These are phyloP conservation scores for Anethum foeniculum DNA, from an alignment of 140 eudicot species.

Conservation along the genomic window DNA sequence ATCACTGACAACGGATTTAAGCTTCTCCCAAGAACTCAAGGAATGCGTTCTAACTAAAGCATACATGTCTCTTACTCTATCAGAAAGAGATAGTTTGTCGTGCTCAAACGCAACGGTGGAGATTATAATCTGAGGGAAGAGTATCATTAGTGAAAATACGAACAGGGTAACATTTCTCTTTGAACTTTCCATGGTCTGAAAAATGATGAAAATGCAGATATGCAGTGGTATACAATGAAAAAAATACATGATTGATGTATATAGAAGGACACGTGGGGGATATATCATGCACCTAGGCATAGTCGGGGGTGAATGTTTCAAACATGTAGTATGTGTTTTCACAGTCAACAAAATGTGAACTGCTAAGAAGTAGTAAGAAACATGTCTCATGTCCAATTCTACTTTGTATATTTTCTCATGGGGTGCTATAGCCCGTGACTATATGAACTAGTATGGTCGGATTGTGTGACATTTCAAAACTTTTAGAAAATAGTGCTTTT, in stretches of 20 bases:
- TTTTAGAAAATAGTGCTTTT: no score
- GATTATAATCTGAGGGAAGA: constrained; percentile 10
- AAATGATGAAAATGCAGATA: not conserved
- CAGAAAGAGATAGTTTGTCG: not conserved
- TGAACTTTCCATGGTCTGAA: not conserved
- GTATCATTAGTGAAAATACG: not conserved
- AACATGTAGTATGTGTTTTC: no score
- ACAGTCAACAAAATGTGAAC: no score
- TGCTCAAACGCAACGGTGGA: constrained; percentile 5
- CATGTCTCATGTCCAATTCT: no score
- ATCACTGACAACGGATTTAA: not conserved
- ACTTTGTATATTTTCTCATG: no score
- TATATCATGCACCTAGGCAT: not conserved
- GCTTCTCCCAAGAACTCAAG: not conserved
- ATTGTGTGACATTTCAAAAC: no score
- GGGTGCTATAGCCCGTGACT: no score
- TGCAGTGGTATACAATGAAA: not conserved
- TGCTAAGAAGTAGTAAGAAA: no score
- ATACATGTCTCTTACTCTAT: not conserved
- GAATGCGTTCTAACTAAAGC: not conserved
- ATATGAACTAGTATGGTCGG: no score
- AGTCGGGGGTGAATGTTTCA: not conserved
- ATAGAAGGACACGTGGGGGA: not conserved
- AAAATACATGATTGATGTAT: not conserved
- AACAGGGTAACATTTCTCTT: not conserved